Evolutionary conservation across 2,329 filamentous ascomycete genomes (phyloP), one percentile per base, ranked within the genome.

Genomic region (Setomelanomma holmii): DNA sequence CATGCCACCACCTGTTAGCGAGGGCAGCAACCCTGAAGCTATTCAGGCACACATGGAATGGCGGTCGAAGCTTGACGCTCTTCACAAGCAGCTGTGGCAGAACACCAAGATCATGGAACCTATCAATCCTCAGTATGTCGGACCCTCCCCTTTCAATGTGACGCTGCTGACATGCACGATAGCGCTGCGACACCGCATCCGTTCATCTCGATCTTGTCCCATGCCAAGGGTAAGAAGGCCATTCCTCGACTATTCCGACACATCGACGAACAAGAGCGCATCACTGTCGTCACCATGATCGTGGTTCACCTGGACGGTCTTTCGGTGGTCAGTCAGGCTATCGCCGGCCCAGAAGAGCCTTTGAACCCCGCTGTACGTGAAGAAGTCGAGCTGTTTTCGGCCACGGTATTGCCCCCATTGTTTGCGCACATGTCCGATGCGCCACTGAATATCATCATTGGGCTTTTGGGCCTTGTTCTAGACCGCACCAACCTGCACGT

Each of bases 201-300:
- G 0, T 99, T 99, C 77, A 97, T 99, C 63, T 91, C 93, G 40
- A 93, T 99, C 74, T 80, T 99, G 40, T 96, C 93, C 4, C 96
- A 95, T 68, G 86, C 88, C 63, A 99, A 99, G 80, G 95, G 95
- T 69, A 98, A 97, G 80, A 96, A 95, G 79, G 91, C 90, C 1
- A 91, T 99, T 55, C 92, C 92, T 43, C 91, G 95, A 49, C 90
- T 98, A 46, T 98, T 98, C 84, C 89, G 92, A 38, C 91, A 97
- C 68, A 90, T 97, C 45, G 89, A 90, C 58, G 89, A 93, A 56
- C 90, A 97, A 70, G 93, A 98, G 76, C 90, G 93, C 43, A 93
- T 95, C 19, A 98, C 93, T 1, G 91, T 98, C 57, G 82, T 99
- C 56, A 99, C 95, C 4, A 93, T 99, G 84, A 93, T 99, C 61